Evolutionary conservation across 495 filamentous ascomycete genomes (phyloP).

Genomic region (Aspergillus ostianus): DNA sequence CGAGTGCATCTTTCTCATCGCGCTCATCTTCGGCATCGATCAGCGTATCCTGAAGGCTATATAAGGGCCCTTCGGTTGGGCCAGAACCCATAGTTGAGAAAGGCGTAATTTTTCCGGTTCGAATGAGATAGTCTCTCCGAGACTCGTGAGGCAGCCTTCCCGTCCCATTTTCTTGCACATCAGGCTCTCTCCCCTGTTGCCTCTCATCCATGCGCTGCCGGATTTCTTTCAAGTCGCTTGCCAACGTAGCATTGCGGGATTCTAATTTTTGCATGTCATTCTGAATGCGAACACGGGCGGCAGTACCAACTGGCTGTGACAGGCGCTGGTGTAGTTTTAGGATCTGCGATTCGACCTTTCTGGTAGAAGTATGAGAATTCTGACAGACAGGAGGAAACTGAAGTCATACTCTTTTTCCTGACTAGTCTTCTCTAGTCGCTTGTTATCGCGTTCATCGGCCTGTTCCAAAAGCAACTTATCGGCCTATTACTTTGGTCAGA

Average conservation of each 20-base stretch:
- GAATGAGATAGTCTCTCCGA: constrained; percentile 83
- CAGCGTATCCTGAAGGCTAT: constrained; percentile 68
- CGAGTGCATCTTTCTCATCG: constrained; percentile 55
- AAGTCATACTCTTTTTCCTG: constrained; percentile 53
- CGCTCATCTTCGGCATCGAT: constrained; percentile 71
- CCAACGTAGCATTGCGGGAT: constrained; percentile 55
- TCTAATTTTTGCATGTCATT: constrained; percentile 64
- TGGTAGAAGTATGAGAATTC: constrained; percentile 20
- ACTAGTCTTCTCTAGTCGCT: constrained; percentile 76
- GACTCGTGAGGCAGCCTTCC: constrained; percentile 72
- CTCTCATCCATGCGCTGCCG: constrained; percentile 73
- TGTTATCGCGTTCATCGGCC: constrained; percentile 83
- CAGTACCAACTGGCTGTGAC: constrained; percentile 44
- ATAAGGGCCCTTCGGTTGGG: constrained; percentile 51
- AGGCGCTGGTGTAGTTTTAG: constrained; percentile 50
- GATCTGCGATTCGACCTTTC: constrained; percentile 49
- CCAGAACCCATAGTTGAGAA: constrained; percentile 70
- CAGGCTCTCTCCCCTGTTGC: constrained; percentile 50
- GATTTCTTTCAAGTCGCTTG: constrained; percentile 74
- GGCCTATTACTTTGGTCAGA: constrained; percentile 49
- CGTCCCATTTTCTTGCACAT: constrained; percentile 41
- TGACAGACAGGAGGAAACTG: background rate
- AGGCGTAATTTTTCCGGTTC: constrained; percentile 96
- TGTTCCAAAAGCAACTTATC: constrained; percentile 74
- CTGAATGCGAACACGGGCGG: constrained; percentile 49